These are phyloP conservation scores for Fusarium nanum DNA, from an alignment of 2,329 filamentous ascomycete species.

Conservation along the genomic window DNA sequence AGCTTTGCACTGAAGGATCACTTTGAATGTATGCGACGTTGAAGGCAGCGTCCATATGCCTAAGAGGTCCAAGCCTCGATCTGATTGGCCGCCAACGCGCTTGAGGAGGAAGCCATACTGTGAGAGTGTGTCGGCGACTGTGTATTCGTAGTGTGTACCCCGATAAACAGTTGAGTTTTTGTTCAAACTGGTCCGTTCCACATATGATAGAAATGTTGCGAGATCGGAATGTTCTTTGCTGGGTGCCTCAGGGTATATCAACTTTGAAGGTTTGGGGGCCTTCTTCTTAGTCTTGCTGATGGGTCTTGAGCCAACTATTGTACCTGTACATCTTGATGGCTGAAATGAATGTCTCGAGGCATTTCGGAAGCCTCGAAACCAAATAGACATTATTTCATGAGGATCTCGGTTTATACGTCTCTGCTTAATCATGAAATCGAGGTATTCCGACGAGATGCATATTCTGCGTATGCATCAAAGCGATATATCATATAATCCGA, in stretches of 20 bases:
- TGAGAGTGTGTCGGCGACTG: constrained; percentile 65
- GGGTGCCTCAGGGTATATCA: constrained; percentile 59
- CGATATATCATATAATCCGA: constrained; percentile 19
- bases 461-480: constrained; percentile 30
- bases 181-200: constrained; percentile 66
- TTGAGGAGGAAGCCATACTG: constrained; percentile 72
- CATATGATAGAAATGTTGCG: constrained; percentile 73
- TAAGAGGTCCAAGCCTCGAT: constrained; percentile 79
- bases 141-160: constrained; percentile 84
- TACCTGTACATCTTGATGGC: neutral
- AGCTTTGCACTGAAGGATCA: constrained; percentile 77
- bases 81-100: constrained; percentile 73
- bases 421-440: neutral
- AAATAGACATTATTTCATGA: constrained; percentile 32
- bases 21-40: constrained; percentile 53
- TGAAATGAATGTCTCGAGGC: neutral
- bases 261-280: constrained; percentile 1
- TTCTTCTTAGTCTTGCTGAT: constrained; percentile 19
- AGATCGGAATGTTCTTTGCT: constrained; percentile 71
- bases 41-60: constrained; percentile 73
- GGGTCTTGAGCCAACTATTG: constrained; percentile 5
- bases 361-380: constrained; percentile 13
- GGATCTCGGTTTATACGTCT: neutral
- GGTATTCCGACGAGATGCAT: neutral
- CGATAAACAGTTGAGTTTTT: constrained; percentile 69